Percentiles rank a stretch among this genome's conserved stretches.
phyloP scores from a whole-genome alignment of 1,139 yeast genomes.

The Geotrichum klebahnii region DNA sequence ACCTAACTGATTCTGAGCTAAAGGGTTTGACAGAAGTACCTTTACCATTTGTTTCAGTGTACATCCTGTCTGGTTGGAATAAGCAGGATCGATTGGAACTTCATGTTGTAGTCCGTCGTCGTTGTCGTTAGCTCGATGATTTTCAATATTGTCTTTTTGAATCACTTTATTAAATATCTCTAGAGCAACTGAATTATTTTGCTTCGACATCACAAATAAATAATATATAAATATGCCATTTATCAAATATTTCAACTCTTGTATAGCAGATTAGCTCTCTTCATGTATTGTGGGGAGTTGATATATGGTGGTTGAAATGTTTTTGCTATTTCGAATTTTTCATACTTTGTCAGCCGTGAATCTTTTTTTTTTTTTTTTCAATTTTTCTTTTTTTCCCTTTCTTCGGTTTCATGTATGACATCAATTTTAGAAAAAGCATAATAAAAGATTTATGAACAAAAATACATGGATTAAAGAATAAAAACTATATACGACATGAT shows the following conservation, averaged over 20 bases:
- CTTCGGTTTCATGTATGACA: no score
- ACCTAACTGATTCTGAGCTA: neutral
- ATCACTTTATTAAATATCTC: neutral
- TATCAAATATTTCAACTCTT: no score
- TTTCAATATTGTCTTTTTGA: neutral
- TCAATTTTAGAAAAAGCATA: no score
- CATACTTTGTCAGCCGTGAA: neutral
- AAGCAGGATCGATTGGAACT: neutral
- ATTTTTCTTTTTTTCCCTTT: no score
- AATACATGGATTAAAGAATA: neutral
- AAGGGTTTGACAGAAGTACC: neutral
- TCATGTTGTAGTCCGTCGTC: neutral
- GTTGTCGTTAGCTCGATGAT: neutral
- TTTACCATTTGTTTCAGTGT: neutral
- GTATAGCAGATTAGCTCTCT: no score
- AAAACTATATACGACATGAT: neutral
- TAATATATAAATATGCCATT: neutral
- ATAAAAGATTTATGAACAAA: neutral
- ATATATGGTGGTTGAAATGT: neutral
- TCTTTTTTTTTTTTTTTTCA: no score
- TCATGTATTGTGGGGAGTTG: neutral
- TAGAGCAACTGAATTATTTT: neutral
- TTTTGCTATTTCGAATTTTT: neutral
- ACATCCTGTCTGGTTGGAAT: neutral
- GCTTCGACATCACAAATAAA: neutral